phyloP scores from a whole-genome alignment of 2,329 filamentous ascomycete species.

The Xylaria sp. region DNA sequence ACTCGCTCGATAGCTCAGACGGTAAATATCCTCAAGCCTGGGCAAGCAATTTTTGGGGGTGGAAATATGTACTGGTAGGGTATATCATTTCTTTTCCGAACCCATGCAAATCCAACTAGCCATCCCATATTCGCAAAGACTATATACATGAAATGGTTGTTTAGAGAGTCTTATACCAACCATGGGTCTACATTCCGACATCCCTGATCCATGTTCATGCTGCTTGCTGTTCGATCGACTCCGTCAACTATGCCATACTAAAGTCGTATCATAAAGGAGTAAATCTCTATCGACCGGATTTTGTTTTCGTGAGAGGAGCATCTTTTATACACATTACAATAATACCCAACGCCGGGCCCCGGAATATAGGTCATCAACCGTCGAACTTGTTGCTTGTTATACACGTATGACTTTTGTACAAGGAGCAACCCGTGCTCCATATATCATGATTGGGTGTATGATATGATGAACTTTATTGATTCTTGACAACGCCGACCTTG shows the following conservation, averaged over 20 bases:
- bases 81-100: too few species aligned
- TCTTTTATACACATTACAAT: conserved; percentile 46
- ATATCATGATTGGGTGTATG: conserved; percentile 8
- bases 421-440: conserved; percentile 38
- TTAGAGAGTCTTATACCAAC: conserved; percentile 16
- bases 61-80: too few species aligned
- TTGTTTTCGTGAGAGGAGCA: conserved; percentile 50
- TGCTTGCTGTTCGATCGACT: conserved; percentile 15
- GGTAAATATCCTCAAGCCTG: too few species aligned
- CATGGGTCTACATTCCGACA: conserved; percentile 33
- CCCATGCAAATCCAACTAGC: neutral
- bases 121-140: conserved; percentile 11
- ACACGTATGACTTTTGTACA: conserved; percentile 44
- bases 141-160: conserved; percentile 20
- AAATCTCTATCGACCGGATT: conserved; percentile 40
- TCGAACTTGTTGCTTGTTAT: conserved; percentile 43
- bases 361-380: conserved; percentile 39
- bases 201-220: conserved; percentile 29
- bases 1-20: too few species aligned
- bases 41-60: too few species aligned
- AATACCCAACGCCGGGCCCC: conserved; percentile 44
- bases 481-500: conserved; percentile 97
- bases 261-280: conserved; percentile 36
- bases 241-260: conserved; percentile 21
- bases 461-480: conserved; percentile 52